Conservation (phyloP, 1,139 yeast genomes). For the Yamadazyma siamensis region DNA sequence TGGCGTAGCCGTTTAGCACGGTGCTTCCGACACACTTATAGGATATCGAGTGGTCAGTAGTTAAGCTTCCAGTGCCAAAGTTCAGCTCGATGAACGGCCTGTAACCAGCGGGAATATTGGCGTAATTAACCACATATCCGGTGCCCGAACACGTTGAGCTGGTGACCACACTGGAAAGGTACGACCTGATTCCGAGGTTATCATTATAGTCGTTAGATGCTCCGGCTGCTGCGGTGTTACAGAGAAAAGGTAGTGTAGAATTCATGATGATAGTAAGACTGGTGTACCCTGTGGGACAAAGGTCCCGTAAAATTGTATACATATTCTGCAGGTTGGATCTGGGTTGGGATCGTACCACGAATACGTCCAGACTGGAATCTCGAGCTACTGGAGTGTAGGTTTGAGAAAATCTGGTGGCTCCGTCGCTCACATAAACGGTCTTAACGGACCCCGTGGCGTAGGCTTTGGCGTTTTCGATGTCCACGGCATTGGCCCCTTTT, state of each 20-base stretch:
- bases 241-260: constrained; percentile 16
- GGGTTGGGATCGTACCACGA: too few relatives aligned
- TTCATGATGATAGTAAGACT: constrained; percentile 8
- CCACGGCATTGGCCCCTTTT: constrained; percentile 16
- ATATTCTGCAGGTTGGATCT: constrained; percentile 2
- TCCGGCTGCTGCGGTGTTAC: constrained; percentile 18
- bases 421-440: constrained; percentile 26
- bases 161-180: constrained; percentile 4
- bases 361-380: too few relatives aligned
- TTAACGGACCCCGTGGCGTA: constrained; percentile 22
- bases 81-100: constrained; percentile 25
- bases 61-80: constrained; percentile 1
- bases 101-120: constrained; percentile 28
- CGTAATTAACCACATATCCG: constrained; percentile 13
- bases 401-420: constrained; percentile 18
- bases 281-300: constrained; percentile 24
- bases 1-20: constrained; percentile 2
- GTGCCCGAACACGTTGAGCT: constrained; percentile 16
- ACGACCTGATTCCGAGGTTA: constrained; percentile 19
- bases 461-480: constrained; percentile 18
- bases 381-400: constrained; percentile 10
- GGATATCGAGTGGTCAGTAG: too few relatives aligned
- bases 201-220: constrained; percentile 21
- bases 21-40: too few relatives aligned
- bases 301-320: constrained; percentile 5